Conservation (phyloP, 306 rosid species). For the Casuarina equisetifolia region DNA sequence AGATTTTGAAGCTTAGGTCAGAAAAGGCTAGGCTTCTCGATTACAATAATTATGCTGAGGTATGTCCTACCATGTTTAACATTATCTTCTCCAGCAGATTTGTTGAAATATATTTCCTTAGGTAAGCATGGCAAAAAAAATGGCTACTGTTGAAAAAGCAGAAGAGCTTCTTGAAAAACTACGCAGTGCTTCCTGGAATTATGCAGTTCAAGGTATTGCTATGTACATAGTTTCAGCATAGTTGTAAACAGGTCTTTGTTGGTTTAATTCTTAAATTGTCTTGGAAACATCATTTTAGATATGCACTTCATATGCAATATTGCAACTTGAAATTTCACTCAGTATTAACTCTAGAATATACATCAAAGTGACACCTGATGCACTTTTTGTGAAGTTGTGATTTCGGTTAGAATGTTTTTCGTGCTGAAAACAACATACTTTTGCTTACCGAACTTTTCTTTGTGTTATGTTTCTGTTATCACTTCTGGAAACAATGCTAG, state of each 20-base stretch:
- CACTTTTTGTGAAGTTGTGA: not conserved
- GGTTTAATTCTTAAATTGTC: not conserved
- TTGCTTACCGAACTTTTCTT: not conserved
- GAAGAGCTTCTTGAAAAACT: constrained; percentile 92
- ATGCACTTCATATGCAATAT: not conserved
- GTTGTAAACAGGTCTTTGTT: constrained; percentile 1
- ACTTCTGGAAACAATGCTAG: too few species aligned
- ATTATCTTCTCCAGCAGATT: constrained; percentile 16
- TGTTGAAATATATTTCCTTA: constrained; percentile 43
- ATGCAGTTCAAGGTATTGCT: constrained; percentile 80
- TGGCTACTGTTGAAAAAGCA: constrained; percentile 95
- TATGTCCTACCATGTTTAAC: constrained; percentile 31
- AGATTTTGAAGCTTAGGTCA: constrained; percentile 86
- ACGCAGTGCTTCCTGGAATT: constrained; percentile 88
- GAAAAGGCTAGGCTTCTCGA: constrained; percentile 91
- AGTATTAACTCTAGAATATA: not conserved
- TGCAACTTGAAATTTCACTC: not conserved
- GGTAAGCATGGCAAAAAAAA: constrained; percentile 99
- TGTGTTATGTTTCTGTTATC: not conserved
- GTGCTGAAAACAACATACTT: not conserved
- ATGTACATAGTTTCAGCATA: not conserved
- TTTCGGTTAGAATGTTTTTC: not conserved
- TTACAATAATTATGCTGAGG: constrained; percentile 96
- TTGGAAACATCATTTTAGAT: not conserved
- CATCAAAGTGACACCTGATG: not conserved